Conservation (phyloP, 2,329 filamentous ascomycete genomes). For the Diaporthe helianthi region DNA sequence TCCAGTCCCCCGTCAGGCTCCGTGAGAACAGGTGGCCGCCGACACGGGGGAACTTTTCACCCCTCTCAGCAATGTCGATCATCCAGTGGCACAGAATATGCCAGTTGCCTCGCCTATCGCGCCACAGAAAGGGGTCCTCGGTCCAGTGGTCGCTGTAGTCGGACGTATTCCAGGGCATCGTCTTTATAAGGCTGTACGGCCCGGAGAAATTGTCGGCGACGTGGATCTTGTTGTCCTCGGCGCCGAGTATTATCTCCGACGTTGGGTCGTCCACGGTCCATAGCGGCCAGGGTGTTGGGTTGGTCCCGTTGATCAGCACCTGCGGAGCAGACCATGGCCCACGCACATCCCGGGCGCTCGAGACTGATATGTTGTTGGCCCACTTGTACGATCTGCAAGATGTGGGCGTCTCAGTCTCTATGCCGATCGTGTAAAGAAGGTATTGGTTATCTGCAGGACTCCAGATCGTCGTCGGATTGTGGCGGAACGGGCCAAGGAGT, state of each 20-base stretch:
- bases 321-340: slow-evolving; percentile 35
- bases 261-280: not conserved
- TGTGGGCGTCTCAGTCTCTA: not conserved
- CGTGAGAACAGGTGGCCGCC: slow-evolving; percentile 17
- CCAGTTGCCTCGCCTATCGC: slow-evolving; percentile 41
- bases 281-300: slow-evolving; percentile 5
- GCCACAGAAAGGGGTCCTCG: slow-evolving; percentile 44
- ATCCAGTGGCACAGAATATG: slow-evolving; percentile 38
- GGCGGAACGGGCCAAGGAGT: not conserved
- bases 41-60: slow-evolving; percentile 16
- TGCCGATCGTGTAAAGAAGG: slow-evolving; percentile 15
- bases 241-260: slow-evolving; percentile 2
- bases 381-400: slow-evolving; percentile 40
- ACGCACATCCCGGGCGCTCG: slow-evolving; percentile 38
- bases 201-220: not conserved
- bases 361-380: slow-evolving; percentile 38
- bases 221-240: slow-evolving; percentile 14
- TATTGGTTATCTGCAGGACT: slow-evolving; percentile 12
- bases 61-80: slow-evolving; percentile 22
- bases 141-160: slow-evolving; percentile 39
- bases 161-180: slow-evolving; percentile 39
- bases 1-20: slow-evolving; percentile 2
- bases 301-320: slow-evolving; percentile 36
- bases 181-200: slow-evolving; percentile 33
- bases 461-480: slow-evolving; percentile 5